Conservation (phyloP, 176 grass and related monocot genomes). For the Tillandsia leiboldiana region DNA sequence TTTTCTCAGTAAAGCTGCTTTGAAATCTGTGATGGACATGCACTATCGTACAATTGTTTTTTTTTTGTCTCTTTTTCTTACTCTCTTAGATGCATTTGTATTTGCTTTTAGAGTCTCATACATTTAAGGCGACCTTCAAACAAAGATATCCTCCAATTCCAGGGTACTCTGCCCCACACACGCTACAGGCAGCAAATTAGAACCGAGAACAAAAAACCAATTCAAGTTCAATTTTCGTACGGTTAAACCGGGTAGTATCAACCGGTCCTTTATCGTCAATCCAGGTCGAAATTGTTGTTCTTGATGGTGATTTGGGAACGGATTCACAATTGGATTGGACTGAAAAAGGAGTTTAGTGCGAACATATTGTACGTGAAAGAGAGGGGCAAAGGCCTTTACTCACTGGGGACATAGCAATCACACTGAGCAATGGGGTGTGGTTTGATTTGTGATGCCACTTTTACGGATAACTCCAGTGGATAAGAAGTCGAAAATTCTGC, state of each 20-base stretch:
- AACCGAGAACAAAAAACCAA: slow-evolving; percentile 43
- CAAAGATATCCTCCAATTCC: slow-evolving; percentile 67
- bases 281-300: slow-evolving; percentile 71
- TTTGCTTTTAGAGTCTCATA: slow-evolving; percentile 30
- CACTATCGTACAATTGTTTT: background rate
- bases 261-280: slow-evolving; percentile 37
- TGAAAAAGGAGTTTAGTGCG: slow-evolving; percentile 69
- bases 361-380: slow-evolving; percentile 64
- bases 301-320: slow-evolving; percentile 84
- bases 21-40: background rate
- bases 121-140: slow-evolving; percentile 31
- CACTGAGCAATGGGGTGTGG: slow-evolving; percentile 63
- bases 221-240: slow-evolving; percentile 46
- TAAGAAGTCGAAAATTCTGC: slow-evolving; percentile 69
- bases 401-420: slow-evolving; percentile 53
- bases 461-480: slow-evolving; percentile 94
- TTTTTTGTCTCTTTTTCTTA: slow-evolving; percentile 3
- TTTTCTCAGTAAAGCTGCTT: too few species aligned
- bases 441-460: slow-evolving; percentile 46
- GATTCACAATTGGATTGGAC: slow-evolving; percentile 59
- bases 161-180: slow-evolving; percentile 47
- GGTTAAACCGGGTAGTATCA: slow-evolving; percentile 38
- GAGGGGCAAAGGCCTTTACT: slow-evolving; percentile 72
- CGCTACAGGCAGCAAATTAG: slow-evolving; percentile 72
- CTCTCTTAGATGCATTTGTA: slow-evolving; percentile 19